Conservation (phyloP, 2,329 filamentous ascomycete species). For the Phialophora tarda region DNA sequence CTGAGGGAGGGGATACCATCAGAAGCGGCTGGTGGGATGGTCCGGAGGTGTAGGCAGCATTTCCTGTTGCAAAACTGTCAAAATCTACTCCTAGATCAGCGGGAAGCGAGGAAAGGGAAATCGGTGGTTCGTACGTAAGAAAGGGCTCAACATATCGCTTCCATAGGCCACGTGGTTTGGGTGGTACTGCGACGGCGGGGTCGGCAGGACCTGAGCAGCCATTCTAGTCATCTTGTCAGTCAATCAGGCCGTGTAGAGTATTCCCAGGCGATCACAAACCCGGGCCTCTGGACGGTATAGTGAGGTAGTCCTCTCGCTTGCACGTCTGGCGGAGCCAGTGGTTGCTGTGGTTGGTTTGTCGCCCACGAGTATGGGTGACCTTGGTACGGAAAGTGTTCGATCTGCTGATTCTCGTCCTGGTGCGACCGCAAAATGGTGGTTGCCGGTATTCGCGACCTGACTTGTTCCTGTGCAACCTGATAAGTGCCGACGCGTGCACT, state of each 20-base stretch:
- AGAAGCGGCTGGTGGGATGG: slow-evolving; percentile 20
- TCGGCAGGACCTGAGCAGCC: slow-evolving; percentile 34
- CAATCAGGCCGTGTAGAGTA: slow-evolving; percentile 13
- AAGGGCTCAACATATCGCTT: slow-evolving; percentile 25
- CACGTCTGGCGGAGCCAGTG: slow-evolving; percentile 11
- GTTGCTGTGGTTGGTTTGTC: slow-evolving; percentile 14
- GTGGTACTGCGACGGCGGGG: slow-evolving; percentile 22
- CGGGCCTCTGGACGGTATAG: slow-evolving; percentile 27
- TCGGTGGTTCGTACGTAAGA: slow-evolving; percentile 13
- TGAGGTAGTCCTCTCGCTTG: slow-evolving; percentile 15
- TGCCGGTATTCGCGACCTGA: slow-evolving; percentile 11
- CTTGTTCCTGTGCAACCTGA: slow-evolving; percentile 19
- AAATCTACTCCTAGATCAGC: slow-evolving; percentile 27
- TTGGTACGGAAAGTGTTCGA: slow-evolving; percentile 16
- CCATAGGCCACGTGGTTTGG: slow-evolving; percentile 26
- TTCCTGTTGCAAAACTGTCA: slow-evolving; percentile 17
- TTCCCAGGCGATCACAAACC: slow-evolving; percentile 22
- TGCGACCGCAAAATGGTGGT: slow-evolving; percentile 22
- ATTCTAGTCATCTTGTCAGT: slow-evolving; percentile 23
- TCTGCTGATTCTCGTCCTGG: slow-evolving; percentile 14
- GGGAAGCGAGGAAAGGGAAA: background rate
- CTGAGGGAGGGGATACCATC: slow-evolving; percentile 27
- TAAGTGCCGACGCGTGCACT: slow-evolving; percentile 17
- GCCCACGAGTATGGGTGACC: slow-evolving; percentile 25
- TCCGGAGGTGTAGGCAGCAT: slow-evolving; percentile 23